Percentiles rank a stretch among this genome's conserved stretches.
Conservation (phyloP, 2,329 filamentous ascomycete genomes). For the Fusarium mundagurra region DNA sequence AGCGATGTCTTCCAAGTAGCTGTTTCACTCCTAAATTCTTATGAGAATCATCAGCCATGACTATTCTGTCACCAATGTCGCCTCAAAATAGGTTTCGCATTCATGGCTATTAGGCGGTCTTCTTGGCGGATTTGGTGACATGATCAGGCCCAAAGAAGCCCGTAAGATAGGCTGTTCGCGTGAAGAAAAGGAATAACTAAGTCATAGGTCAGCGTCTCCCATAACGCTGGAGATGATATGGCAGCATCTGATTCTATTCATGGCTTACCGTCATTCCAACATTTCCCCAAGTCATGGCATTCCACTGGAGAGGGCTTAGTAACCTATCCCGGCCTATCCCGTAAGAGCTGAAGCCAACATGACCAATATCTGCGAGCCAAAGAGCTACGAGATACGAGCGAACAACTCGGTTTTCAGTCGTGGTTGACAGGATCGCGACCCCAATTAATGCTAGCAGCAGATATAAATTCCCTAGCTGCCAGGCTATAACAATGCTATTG, state of each 20-base stretch:
- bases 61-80: background rate
- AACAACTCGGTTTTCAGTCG: constrained; percentile 72
- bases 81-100: background rate
- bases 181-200: constrained; percentile 64
- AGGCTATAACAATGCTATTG: constrained; percentile 65
- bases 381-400: constrained; percentile 73
- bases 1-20: background rate
- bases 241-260: background rate
- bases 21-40: background rate
- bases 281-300: constrained; percentile 78
- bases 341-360: constrained; percentile 69
- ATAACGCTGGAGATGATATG: background rate
- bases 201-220: background rate
- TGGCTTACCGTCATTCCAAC: constrained; percentile 69
- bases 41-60: background rate
- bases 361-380: constrained; percentile 73
- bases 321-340: constrained; percentile 66
- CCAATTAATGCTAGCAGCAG: constrained; percentile 72
- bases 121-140: constrained; percentile 37
- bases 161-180: constrained; percentile 65
- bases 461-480: constrained; percentile 77
- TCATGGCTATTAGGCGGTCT: constrained; percentile 33
- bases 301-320: constrained; percentile 68
- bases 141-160: constrained; percentile 66
- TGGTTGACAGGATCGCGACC: constrained; percentile 70